Evolutionary conservation across 805 yeast species (phyloP).

Genomic region (Metschnikowia anglica): DNA sequence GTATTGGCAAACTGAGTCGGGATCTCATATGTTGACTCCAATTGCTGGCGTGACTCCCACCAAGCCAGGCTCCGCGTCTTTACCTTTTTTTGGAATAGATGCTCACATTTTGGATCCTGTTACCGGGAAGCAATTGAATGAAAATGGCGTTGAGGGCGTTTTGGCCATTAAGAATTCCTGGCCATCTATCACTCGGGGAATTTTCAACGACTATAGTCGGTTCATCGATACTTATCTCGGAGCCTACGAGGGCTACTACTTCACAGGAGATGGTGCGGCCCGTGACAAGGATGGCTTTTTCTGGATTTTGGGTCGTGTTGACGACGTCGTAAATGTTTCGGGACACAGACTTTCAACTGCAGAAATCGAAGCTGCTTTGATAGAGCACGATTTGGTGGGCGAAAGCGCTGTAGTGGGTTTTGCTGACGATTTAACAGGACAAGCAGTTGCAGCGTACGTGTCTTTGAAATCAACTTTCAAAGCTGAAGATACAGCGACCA

Average conservation of each 20-base stretch:
- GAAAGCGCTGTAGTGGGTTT: slow-evolving; percentile 98
- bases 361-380: slow-evolving; percentile 91
- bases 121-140: slow-evolving; percentile 77
- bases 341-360: slow-evolving; percentile 99
- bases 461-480: slow-evolving; percentile 55
- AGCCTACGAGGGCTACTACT: slow-evolving; percentile 91
- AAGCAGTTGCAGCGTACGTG: slow-evolving; percentile 95
- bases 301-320: slow-evolving; percentile 98
- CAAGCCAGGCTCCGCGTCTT: slow-evolving; percentile 95
- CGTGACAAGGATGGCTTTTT: slow-evolving; percentile 94
- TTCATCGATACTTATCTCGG: slow-evolving; percentile 88
- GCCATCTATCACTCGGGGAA: slow-evolving; percentile 99
- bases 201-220: slow-evolving; percentile 83
- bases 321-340: slow-evolving; percentile 95
- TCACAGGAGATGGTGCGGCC: slow-evolving; percentile 99
- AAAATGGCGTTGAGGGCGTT: slow-evolving; percentile 94
- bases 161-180: slow-evolving; percentile 85
- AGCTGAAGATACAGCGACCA: slow-evolving; percentile 46
- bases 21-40: slow-evolving; percentile 92
- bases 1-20: slow-evolving; percentile 98
- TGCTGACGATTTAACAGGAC: slow-evolving; percentile 94
- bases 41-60: slow-evolving; percentile 92
- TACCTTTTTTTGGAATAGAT: slow-evolving; percentile 94
- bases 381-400: slow-evolving; percentile 75
- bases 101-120: slow-evolving; percentile 93